A percentile compares a stretch with the other conserved stretches of the same genome.
Conservation (phyloP, 306 rosid genomes). For the Trifolium repens region DNA sequence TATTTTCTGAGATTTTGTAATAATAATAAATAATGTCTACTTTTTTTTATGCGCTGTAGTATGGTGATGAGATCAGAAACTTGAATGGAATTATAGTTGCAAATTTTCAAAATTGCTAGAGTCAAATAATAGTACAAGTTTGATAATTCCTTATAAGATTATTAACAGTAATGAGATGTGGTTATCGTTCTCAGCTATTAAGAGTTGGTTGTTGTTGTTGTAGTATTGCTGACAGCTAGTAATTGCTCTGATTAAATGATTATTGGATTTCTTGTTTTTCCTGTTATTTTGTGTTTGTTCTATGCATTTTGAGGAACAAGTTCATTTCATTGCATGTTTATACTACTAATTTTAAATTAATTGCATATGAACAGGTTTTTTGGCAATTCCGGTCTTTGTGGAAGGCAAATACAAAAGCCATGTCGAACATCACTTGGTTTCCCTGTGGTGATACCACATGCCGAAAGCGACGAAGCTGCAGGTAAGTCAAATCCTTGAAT, state of each 20-base stretch:
- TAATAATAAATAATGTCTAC: neutral
- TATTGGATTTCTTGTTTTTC: neutral
- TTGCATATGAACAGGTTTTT: conserved; percentile 59
- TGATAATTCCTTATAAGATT: neutral
- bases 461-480: conserved; percentile 83
- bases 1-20: neutral
- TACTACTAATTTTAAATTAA: neutral
- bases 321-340: conserved; percentile 5
- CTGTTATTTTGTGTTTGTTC: neutral
- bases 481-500: conserved; percentile 57
- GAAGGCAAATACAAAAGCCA: conserved; percentile 83
- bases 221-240: neutral
- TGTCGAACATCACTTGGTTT: conserved; percentile 92
- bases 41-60: neutral
- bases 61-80: neutral
- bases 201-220: neutral
- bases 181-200: neutral
- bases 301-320: neutral
- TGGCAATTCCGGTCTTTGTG: conserved; percentile 91
- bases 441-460: conserved; percentile 92
- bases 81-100: neutral
- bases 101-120: neutral
- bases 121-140: neutral
- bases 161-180: neutral
- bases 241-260: neutral